Evolutionary conservation across 1,284 basidiomycete species (phyloP).

Genomic region (Cryptococcus sp.): DNA sequence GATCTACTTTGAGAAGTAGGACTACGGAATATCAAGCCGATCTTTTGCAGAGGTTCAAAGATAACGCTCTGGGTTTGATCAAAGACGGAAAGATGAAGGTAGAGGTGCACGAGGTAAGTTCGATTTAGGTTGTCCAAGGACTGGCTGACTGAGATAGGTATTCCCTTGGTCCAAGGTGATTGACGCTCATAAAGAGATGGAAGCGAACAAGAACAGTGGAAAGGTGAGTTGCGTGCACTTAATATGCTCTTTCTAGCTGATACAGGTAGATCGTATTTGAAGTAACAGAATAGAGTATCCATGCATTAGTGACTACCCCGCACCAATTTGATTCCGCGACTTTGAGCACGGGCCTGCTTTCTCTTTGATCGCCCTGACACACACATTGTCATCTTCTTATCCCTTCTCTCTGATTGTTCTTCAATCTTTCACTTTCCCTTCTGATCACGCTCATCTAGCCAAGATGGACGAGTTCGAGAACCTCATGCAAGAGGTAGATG

Average conservation of each 20-base stretch:
- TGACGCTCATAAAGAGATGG: slow-evolving; percentile 81
- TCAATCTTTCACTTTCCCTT: not conserved
- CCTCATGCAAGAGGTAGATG: not conserved
- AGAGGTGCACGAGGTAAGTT: slow-evolving; percentile 65
- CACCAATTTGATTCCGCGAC: not conserved
- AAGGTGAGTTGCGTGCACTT: slow-evolving; percentile 46
- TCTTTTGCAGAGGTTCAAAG: slow-evolving; percentile 64
- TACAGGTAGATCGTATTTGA: slow-evolving; percentile 16
- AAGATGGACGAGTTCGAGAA: not conserved
- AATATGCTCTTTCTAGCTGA: not conserved
- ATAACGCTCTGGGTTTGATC: slow-evolving; percentile 58
- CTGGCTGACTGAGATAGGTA: slow-evolving; percentile 51
- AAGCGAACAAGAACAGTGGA: slow-evolving; percentile 66
- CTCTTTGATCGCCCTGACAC: not conserved
- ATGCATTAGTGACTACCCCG: not conserved
- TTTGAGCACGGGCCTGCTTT: slow-evolving; percentile 2
- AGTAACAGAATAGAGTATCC: slow-evolving; percentile 5
- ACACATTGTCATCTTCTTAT: not conserved
- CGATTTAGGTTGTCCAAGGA: not conserved
- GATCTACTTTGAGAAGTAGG: slow-evolving; percentile 78
- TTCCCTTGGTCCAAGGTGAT: slow-evolving; percentile 79
- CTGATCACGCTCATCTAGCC: not conserved
- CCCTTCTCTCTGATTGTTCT: not conserved
- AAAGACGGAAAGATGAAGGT: slow-evolving; percentile 63
- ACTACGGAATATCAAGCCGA: slow-evolving; percentile 73